Percentiles rank a stretch among this genome's conserved stretches.
These are phyloP conservation scores for Xanthoceras sorbifolium DNA, from an alignment of 345 rosid species.

Conservation along the genomic window DNA sequence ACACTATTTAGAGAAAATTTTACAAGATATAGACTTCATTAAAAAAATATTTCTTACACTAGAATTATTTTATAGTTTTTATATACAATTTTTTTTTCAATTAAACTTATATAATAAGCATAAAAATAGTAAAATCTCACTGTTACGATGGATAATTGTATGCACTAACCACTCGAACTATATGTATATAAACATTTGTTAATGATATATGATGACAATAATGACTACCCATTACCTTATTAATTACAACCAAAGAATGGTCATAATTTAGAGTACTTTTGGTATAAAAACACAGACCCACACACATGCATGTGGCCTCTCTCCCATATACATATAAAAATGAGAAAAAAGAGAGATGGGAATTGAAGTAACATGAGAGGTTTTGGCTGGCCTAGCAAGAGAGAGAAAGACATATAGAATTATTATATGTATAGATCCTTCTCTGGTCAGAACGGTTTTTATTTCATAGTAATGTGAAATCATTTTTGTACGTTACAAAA, in stretches of 20 bases:
- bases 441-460: too few species aligned
- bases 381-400: constrained; percentile 13
- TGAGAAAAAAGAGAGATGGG: constrained; percentile 5
- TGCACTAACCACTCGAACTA: too few species aligned
- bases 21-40: neutral
- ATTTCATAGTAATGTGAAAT: too few species aligned
- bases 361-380: constrained; percentile 39
- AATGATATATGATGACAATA: constrained; percentile 22
- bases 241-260: neutral
- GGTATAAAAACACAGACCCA: constrained; percentile 6
- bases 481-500: too few species aligned
- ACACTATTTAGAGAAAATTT: neutral
- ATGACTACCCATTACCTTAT: constrained; percentile 20
- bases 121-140: too few species aligned
- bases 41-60: too few species aligned
- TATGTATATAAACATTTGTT: neutral
- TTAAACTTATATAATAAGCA: neutral
- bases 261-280: constrained; percentile 7
- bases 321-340: constrained; percentile 5
- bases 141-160: too few species aligned
- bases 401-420: constrained; percentile 11
- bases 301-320: constrained; percentile 24
- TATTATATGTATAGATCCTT: too few species aligned
- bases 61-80: neutral
- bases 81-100: neutral